These are phyloP conservation scores for Blastocystis sp. DNA, from an alignment of 352 stramenopile species.

Conservation along the genomic window DNA sequence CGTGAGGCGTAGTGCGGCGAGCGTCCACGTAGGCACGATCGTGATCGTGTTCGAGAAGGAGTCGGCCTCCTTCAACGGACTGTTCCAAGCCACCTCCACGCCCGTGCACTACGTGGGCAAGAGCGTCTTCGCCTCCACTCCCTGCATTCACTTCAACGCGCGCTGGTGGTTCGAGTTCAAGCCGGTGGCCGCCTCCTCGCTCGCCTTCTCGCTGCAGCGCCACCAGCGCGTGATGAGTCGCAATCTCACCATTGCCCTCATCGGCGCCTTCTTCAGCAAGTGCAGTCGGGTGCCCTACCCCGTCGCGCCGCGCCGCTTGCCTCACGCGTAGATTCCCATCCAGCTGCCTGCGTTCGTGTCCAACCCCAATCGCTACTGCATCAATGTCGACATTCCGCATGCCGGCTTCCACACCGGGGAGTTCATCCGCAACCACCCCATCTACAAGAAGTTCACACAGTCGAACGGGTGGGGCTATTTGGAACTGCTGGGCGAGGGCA, in stretches of 20 bases:
- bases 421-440: neutral
- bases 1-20: neutral
- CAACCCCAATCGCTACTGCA: neutral
- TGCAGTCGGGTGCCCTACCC: neutral
- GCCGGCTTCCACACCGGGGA: neutral
- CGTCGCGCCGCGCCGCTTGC: neutral
- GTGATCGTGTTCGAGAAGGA: neutral
- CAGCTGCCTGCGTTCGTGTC: neutral
- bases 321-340: neutral
- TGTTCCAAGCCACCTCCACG: neutral
- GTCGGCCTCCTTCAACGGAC: neutral
- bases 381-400: neutral
- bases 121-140: neutral
- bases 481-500: constrained; percentile 8
- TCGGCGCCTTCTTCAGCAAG: neutral
- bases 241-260: neutral
- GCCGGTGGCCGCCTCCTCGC: neutral
- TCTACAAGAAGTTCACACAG: neutral
- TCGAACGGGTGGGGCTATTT: constrained; percentile 24
- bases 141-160: neutral
- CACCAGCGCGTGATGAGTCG: neutral
- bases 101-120: neutral
- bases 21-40: neutral
- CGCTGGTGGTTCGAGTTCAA: neutral
- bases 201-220: neutral